Percentiles rank a stretch among this genome's conserved stretches.
Conservation (phyloP, 73 alveolate genomes). For the Blepharisma japonicum region DNA sequence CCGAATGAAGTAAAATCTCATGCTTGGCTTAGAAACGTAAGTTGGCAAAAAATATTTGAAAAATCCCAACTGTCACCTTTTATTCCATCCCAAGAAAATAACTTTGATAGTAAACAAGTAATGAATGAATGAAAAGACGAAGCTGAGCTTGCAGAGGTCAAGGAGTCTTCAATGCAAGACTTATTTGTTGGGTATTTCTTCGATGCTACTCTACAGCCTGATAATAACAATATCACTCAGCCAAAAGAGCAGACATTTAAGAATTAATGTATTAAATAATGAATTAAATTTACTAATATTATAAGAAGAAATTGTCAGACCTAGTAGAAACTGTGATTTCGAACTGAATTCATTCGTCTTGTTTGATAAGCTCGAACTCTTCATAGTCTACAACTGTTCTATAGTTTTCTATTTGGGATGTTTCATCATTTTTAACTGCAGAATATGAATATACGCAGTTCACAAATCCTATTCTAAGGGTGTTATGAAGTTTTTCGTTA, state of each 20-base stretch:
- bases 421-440: too few relatives aligned
- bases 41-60: constrained; percentile 68
- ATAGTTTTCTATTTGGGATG: too few relatives aligned
- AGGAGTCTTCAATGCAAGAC: constrained; percentile 34
- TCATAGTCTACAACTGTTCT: too few relatives aligned
- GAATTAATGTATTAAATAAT: too few relatives aligned
- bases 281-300: too few relatives aligned
- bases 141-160: constrained; percentile 31
- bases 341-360: too few relatives aligned
- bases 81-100: not conserved
- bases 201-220: not conserved
- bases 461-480: not conserved
- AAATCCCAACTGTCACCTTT: constrained; percentile 73
- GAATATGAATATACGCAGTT: not conserved
- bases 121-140: constrained; percentile 39
- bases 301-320: too few relatives aligned
- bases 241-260: too few relatives aligned
- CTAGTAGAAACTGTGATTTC: too few relatives aligned
- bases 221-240: too few relatives aligned
- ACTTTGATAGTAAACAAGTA: constrained; percentile 14
- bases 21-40: constrained; percentile 79
- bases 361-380: too few relatives aligned
- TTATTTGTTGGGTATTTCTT: not conserved
- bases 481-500: not conserved
- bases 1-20: constrained; percentile 81